phyloP scores from a whole-genome alignment of 257 asterid genomes.

The Solanum rostratum region DNA sequence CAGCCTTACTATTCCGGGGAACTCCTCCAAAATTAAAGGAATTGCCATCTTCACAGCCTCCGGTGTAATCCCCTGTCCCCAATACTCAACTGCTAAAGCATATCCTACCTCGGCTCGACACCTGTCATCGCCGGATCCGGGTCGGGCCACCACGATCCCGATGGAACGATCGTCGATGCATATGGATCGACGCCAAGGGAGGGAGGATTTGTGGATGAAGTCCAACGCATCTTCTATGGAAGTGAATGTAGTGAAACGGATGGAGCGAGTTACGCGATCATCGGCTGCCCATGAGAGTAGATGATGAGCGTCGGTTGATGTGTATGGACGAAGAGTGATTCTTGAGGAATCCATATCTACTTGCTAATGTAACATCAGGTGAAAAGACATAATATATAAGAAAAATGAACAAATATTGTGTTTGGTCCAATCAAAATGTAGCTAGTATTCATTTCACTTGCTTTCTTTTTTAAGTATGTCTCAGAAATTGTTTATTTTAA shows the following conservation, averaged over 20 bases:
- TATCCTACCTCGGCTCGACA: conserved; percentile 30
- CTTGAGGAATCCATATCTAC: conserved; percentile 22
- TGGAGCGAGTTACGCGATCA: conserved; percentile 25
- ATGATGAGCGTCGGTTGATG: conserved; percentile 25
- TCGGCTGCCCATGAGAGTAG: conserved; percentile 42
- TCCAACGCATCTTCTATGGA: conserved; percentile 29
- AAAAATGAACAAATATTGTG: not conserved
- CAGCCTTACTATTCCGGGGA: conserved; percentile 24
- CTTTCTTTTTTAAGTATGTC: too few species aligned
- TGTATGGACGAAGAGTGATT: conserved; percentile 28
- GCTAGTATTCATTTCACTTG: too few species aligned
- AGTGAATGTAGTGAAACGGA: conserved; percentile 23
- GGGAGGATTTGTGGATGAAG: conserved; percentile 31
- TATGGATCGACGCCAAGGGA: conserved; percentile 44
- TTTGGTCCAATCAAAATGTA: not conserved
- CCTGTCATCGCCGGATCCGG: conserved; percentile 26
- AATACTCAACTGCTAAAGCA: conserved; percentile 24
- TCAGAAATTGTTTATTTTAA: too few species aligned
- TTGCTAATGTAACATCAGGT: not conserved
- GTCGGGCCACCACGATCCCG: conserved; percentile 20
- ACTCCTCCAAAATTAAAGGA: conserved; percentile 18
- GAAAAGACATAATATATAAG: too few species aligned
- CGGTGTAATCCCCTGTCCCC: conserved; percentile 36
- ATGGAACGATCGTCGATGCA: conserved; percentile 33
- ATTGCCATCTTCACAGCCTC: conserved; percentile 25